Percentiles rank a stretch among this genome's conserved stretches.
Evolutionary conservation across 805 yeast species (phyloP).

Genomic region (Lipomyces kockii): DNA sequence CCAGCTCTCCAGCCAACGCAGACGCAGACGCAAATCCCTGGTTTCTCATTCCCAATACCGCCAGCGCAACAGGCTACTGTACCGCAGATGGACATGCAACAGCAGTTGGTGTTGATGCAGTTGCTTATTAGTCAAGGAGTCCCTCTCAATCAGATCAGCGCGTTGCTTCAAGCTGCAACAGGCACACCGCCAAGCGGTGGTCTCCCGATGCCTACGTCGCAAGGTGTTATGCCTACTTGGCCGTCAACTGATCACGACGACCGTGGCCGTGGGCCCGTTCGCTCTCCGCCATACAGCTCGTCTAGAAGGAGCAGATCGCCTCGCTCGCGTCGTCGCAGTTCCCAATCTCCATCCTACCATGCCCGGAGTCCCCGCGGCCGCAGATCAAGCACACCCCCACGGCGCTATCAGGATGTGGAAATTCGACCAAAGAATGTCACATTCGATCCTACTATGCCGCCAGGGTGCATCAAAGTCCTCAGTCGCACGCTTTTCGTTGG

Average conservation of each 20-base stretch:
- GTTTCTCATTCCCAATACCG: conserved; percentile 16
- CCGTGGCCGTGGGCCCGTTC: conserved; percentile 16
- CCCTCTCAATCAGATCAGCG: conserved; percentile 37
- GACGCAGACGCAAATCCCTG: conserved; percentile 16
- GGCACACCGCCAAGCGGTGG: conserved; percentile 21
- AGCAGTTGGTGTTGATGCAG: conserved; percentile 52
- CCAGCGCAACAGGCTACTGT: conserved; percentile 11
- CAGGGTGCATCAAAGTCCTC: conserved; percentile 77
- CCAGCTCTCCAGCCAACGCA: conserved; percentile 2
- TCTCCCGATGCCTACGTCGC: conserved; percentile 17
- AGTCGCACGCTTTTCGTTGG: conserved; percentile 94
- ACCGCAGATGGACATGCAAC: conserved; percentile 36
- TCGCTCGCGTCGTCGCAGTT: conserved; percentile 26
- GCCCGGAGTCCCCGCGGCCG: conserved; percentile 36
- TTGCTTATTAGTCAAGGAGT: conserved; percentile 47
- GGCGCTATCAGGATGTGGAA: conserved; percentile 33
- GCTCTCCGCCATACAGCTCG: conserved; percentile 22
- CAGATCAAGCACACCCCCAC: conserved; percentile 9
- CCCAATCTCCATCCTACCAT: conserved; percentile 38
- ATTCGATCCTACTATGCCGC: conserved; percentile 71
- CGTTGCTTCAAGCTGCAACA: conserved; percentile 31
- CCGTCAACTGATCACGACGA: conserved; percentile 23
- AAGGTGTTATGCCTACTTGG: conserved; percentile 12
- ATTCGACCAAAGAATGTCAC: conserved; percentile 63
- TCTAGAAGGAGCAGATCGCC: conserved; percentile 40